Percentiles rank a stretch among this genome's conserved stretches.
phyloP scores from a whole-genome alignment of 1,284 basidiomycete species.

The Microbotryum silenes-acaulis region DNA sequence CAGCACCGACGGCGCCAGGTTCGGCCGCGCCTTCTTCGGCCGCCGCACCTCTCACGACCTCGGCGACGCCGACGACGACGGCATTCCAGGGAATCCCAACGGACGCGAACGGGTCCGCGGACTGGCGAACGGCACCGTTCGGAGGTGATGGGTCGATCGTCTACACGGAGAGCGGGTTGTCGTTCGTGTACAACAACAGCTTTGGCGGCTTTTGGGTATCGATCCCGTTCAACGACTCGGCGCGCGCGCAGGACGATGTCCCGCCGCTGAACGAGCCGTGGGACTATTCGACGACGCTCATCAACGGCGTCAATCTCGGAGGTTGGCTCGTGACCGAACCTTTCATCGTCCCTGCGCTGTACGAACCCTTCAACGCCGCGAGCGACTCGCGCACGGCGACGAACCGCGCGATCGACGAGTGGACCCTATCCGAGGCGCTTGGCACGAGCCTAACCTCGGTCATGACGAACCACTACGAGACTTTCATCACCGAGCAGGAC shows the following conservation, averaged over 20 bases:
- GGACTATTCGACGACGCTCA: conserved; percentile 61
- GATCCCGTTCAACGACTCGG: conserved; percentile 61
- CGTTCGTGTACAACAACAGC: conserved; percentile 61
- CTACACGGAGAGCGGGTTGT: conserved; percentile 56
- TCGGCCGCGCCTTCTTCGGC: neutral
- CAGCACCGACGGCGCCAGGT: conserved; percentile 3
- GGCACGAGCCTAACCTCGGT: conserved; percentile 49
- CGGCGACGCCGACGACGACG: neutral
- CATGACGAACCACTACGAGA: conserved; percentile 64
- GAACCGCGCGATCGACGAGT: conserved; percentile 61
- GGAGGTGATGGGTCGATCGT: conserved; percentile 54
- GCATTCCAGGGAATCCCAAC: conserved; percentile 16
- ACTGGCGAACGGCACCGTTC: conserved; percentile 40
- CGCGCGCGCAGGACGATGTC: conserved; percentile 54
- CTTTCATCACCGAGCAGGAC: conserved; percentile 80
- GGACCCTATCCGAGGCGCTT: conserved; percentile 61
- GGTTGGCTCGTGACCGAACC: conserved; percentile 85
- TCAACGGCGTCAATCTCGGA: conserved; percentile 35
- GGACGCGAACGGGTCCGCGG: conserved; percentile 32
- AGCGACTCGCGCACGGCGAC: conserved; percentile 39
- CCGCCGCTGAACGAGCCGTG: conserved; percentile 77
- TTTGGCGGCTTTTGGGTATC: conserved; percentile 46
- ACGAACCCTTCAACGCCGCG: conserved; percentile 57
- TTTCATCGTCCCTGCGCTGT: conserved; percentile 73
- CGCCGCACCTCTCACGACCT: neutral